Evolutionary conservation across 345 rosid species (phyloP).

Genomic region (Gossypium sturtianum): DNA sequence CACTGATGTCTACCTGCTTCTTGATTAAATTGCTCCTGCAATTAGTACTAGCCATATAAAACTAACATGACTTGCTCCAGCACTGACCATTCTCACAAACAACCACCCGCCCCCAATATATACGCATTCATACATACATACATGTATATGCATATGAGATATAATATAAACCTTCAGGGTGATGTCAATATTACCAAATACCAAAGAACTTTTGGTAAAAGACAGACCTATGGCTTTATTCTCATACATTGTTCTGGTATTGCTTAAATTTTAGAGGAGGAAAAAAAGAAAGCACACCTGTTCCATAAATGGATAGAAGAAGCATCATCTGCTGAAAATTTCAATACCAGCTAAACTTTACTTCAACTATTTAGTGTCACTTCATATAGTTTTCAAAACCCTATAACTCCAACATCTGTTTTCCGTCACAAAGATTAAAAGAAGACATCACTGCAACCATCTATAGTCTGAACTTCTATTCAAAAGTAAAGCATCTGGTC

Average conservation of each 20-base stretch:
- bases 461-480: neutral
- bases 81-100: neutral
- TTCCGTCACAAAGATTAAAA: neutral
- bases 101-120: neutral
- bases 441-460: neutral
- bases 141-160: neutral
- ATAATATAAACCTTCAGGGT: neutral
- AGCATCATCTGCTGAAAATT: neutral
- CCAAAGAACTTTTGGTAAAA: neutral
- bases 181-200: neutral
- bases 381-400: conserved; percentile 2
- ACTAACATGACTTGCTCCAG: neutral
- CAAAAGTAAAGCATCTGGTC: neutral
- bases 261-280: too few species aligned
- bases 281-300: too few species aligned
- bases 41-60: neutral
- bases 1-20: conserved; percentile 20
- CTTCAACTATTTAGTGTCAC: neutral
- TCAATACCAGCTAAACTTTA: neutral
- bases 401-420: neutral
- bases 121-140: neutral
- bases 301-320: neutral
- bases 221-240: neutral
- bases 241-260: neutral
- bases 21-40: conserved; percentile 34